Percentiles rank a stretch among this genome's conserved stretches.
phyloP scores from a whole-genome alignment of 1,139 yeast species.

The Scheffersomyces titani region DNA sequence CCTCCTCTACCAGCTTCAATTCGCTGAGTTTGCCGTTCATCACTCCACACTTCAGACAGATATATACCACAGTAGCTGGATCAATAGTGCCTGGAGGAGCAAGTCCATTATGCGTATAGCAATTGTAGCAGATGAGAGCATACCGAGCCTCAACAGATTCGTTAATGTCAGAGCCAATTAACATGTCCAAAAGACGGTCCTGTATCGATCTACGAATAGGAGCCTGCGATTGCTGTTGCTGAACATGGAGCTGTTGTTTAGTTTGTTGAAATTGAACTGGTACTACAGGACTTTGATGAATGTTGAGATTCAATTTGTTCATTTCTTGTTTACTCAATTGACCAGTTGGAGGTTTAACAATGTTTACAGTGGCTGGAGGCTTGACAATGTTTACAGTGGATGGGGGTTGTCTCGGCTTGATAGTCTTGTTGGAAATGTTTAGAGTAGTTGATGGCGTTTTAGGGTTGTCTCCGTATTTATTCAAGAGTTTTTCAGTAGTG shows the following conservation, averaged over 20 bases:
- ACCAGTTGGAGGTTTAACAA: not conserved
- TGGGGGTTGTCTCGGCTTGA: not conserved
- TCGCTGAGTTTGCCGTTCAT: conserved; percentile 44
- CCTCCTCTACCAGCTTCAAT: conserved; percentile 4
- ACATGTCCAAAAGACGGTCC: conserved; percentile 50
- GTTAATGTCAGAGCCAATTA: conserved; percentile 73
- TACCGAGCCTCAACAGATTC: conserved; percentile 62
- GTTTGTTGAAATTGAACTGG: not conserved
- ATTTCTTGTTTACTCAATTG: not conserved
- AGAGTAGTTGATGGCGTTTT: conserved; percentile 15
- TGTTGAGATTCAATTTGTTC: not conserved
- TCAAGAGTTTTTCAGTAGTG: conserved; percentile 70
- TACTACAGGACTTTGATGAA: not conserved
- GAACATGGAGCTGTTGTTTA: not conserved
- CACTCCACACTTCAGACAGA: conserved; percentile 74
- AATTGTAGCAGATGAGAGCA: conserved; percentile 71
- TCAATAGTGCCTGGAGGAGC: conserved; percentile 69
- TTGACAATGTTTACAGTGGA: not conserved
- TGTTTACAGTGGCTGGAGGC: not conserved
- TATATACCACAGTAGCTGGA: conserved; percentile 58
- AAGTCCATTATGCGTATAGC: conserved; percentile 74
- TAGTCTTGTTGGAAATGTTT: not conserved
- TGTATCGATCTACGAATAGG: conserved; percentile 27
- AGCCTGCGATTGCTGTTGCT: conserved; percentile 2
- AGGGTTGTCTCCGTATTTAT: conserved; percentile 56